These are phyloP conservation scores for Fallopia convolvulus DNA, from an alignment of 148 eudicot species.

Conservation along the genomic window DNA sequence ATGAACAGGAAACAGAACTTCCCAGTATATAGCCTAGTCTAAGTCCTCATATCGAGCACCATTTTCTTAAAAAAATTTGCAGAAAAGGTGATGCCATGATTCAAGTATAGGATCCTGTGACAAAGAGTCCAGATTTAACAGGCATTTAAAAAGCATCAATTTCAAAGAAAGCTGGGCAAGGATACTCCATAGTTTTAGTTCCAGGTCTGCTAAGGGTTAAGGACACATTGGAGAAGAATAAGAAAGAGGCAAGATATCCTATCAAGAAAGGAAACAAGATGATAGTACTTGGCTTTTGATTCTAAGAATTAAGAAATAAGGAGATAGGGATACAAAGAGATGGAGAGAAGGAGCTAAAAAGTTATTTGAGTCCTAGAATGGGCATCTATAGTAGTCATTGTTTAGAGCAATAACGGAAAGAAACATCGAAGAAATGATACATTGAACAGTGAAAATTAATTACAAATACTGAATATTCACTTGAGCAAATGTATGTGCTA, in stretches of 20 bases:
- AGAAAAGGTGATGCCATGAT: background rate
- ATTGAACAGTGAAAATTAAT: too few species aligned
- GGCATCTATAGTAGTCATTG: too few species aligned
- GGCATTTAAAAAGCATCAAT: background rate
- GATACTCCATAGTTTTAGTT: background rate
- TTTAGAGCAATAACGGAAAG: too few species aligned
- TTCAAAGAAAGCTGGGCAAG: background rate
- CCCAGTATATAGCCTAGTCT: background rate
- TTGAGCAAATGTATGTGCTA: too few species aligned
- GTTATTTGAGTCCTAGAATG: too few species aligned
- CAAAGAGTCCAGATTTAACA: background rate
- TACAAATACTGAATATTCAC: too few species aligned
- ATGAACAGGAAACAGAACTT: background rate
- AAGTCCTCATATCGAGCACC: background rate
- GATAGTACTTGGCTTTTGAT: too few species aligned
- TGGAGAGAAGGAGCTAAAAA: too few species aligned
- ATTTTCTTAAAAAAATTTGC: background rate
- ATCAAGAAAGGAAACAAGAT: too few species aligned
- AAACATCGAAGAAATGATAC: too few species aligned
- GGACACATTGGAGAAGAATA: background rate
- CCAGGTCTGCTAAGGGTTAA: background rate
- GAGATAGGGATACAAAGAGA: too few species aligned
- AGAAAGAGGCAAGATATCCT: background rate
- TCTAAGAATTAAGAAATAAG: too few species aligned
- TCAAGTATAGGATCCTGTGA: background rate